phyloP scores from a whole-genome alignment of 371 early-diverging fungal species.

The Saksenaea oblongispora region DNA sequence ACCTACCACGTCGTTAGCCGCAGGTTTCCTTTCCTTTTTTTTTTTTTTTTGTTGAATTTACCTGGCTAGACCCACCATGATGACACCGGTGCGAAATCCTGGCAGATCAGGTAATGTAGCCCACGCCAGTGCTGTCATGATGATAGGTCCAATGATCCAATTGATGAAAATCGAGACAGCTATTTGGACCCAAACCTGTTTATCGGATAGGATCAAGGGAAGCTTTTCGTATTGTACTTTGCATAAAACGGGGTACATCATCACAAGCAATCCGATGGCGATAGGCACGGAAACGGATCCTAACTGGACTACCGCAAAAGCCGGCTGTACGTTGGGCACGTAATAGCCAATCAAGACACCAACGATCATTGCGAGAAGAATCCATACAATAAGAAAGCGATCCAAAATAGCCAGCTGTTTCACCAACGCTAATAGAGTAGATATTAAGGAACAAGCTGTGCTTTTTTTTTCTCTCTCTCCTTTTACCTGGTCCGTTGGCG shows the following conservation, averaged over 20 bases:
- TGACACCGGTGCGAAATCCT: slow-evolving; percentile 70
- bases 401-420: slow-evolving; percentile 46
- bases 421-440: slow-evolving; percentile 19
- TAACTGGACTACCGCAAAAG: slow-evolving; percentile 56
- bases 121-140: slow-evolving; percentile 78
- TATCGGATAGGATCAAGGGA: slow-evolving; percentile 35
- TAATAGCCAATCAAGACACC: slow-evolving; percentile 74
- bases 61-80: slow-evolving; percentile 71
- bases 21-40: no score
- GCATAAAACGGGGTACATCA: slow-evolving; percentile 80
- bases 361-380: slow-evolving; percentile 61
- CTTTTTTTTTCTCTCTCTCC: background rate
- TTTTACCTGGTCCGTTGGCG: background rate
- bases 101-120: slow-evolving; percentile 69
- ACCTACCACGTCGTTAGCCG: no score
- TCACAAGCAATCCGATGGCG: slow-evolving; percentile 62
- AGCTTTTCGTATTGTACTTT: slow-evolving; percentile 65
- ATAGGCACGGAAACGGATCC: slow-evolving; percentile 73
- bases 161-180: slow-evolving; percentile 62
- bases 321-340: slow-evolving; percentile 56
- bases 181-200: slow-evolving; percentile 46
- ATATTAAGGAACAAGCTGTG: background rate
- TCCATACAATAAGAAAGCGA: slow-evolving; percentile 56
- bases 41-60: slow-evolving; percentile 4
- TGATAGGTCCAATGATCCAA: slow-evolving; percentile 70